phyloP scores from a whole-genome alignment of 2,329 filamentous ascomycete species.

The Cladosporium sp. region DNA sequence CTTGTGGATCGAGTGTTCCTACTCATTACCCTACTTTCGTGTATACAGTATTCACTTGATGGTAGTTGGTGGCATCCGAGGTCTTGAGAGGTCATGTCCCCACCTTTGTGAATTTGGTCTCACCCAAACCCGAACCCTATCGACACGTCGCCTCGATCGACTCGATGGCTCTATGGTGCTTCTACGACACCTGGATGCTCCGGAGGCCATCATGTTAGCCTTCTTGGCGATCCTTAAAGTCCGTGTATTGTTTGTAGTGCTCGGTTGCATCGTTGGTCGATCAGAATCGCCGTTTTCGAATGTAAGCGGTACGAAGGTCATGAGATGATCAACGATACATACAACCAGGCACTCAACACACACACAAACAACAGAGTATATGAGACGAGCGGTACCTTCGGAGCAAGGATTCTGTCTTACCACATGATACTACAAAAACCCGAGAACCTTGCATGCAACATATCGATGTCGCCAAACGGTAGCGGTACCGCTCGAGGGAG shows the following conservation, averaged over 20 bases:
- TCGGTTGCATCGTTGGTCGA: background rate
- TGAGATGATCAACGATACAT: background rate
- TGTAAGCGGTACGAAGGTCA: background rate
- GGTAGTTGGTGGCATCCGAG: slow-evolving; percentile 1
- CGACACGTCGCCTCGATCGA: background rate
- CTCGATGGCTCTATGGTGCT: background rate
- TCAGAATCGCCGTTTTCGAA: background rate
- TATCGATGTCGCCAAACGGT: background rate
- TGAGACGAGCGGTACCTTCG: background rate
- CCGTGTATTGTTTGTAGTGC: background rate
- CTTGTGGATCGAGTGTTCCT: too few species aligned
- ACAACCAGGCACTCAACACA: background rate
- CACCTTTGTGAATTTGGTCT: background rate
- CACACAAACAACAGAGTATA: background rate
- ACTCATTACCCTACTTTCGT: background rate
- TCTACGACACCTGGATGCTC: background rate
- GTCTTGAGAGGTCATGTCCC: background rate
- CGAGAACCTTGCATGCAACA: background rate
- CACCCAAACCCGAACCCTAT: background rate
- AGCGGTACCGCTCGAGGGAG: background rate
- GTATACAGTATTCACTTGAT: background rate
- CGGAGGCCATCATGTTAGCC: background rate
- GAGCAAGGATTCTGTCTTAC: background rate
- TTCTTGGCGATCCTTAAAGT: background rate
- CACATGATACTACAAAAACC: background rate